Base-by-base conservation (phyloP, 2,329 filamentous ascomycete genomes). In the Penicillium oxalicum region DNA sequence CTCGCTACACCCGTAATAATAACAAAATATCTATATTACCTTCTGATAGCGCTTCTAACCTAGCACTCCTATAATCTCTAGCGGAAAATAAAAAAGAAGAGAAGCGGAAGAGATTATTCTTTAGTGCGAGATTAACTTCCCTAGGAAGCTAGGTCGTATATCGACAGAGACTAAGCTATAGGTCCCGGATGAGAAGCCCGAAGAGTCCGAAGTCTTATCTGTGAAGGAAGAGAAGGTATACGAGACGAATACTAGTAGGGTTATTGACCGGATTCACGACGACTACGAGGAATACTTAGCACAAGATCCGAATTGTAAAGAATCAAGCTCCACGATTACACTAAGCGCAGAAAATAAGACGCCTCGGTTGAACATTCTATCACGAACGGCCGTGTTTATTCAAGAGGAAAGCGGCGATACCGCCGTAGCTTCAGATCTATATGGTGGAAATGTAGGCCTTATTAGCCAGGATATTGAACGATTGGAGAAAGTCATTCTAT, bases 401-500 rank as follows among this genome's bases (percentile, higher is more conserved):
- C 82, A 85, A 60, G 82, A 84, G 62, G 82, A 85, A 51, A 74
- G 78, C 4, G 79, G 79, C 2, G 80, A 82, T 56, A 76, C 77
- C 35, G 81, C 80, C 25, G 81, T 82, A 28, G 78, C 83, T 49
- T 88, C 88, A 27, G 93, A 97, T 73, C 75, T 97, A 9, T 98
- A 96, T 65, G 81, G 93, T 61, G 91, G 93, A 27, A 95, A 86
- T 3, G 88, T 97, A 2, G 86, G 82, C 48, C 83, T 81, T 6
- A 78, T 94, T 4, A 87, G 86, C 1, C 75, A 80, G 40, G 88
- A 95, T 60, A 85, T 84, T 18, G 88, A 95, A 67, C 72, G 85
- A 18, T 85, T 98, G 45, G 91, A 97, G 71, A 86, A 88, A 61
- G 81, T 85, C 36, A 90, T 86, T 5, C 91, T 93, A 1, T 86